Conservation (phyloP, 106 monocot genomes). For the Dioscorea alata region DNA sequence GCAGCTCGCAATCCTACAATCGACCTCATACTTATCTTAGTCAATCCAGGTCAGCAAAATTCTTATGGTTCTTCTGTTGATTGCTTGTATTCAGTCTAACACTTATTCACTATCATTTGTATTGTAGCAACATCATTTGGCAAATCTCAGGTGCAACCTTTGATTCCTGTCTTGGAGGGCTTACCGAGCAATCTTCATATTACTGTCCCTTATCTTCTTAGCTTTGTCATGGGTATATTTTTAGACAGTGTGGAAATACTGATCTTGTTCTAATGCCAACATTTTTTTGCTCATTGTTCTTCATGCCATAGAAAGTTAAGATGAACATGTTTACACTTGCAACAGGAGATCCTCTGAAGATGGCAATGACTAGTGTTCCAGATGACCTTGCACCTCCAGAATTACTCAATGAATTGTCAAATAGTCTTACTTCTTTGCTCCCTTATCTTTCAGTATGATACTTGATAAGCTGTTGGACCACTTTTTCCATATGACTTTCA, state of each 20-base stretch:
- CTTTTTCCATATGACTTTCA: no score
- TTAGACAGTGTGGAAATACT: no score
- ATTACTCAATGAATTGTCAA: conserved; percentile 19
- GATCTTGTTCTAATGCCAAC: no score
- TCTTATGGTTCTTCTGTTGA: background rate
- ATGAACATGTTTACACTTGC: no score
- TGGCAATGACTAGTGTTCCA: conserved; percentile 14
- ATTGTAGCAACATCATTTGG: conserved; percentile 45
- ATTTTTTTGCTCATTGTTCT: no score
- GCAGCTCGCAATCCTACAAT: conserved; percentile 81
- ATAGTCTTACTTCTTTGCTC: background rate
- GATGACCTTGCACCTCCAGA: conserved; percentile 9
- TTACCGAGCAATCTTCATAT: conserved; percentile 8
- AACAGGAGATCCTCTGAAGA: conserved; percentile 25
- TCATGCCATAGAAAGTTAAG: no score
- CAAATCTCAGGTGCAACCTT: conserved; percentile 23
- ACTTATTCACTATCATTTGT: background rate
- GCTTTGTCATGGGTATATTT: conserved; percentile 24
- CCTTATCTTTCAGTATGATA: conserved; percentile 5
- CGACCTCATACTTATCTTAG: conserved; percentile 73
- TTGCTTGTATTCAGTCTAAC: no score
- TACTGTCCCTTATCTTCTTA: conserved; percentile 15
- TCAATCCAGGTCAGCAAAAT: conserved; percentile 73
- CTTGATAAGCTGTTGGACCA: no score
- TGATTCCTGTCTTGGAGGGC: conserved; percentile 10